These are phyloP conservation scores for Eucommia ulmoides DNA, from an alignment of 257 asterid species.

Conservation along the genomic window DNA sequence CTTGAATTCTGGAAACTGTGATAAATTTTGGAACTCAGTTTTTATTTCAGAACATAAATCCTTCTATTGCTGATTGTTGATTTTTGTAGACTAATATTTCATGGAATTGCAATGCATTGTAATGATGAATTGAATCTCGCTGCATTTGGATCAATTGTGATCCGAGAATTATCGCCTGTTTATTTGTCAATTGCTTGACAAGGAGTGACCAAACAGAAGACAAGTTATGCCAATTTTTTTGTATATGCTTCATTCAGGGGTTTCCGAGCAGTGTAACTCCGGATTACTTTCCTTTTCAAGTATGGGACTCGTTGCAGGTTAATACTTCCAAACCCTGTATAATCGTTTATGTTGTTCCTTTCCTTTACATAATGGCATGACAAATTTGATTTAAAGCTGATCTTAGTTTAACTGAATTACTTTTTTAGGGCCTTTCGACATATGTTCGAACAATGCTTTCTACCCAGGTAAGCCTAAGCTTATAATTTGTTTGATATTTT, in stretches of 20 bases:
- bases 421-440: slow-evolving; percentile 84
- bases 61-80: too few relatives aligned
- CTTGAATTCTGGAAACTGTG: too few relatives aligned
- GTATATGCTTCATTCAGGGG: slow-evolving; percentile 41
- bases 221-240: background rate
- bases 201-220: background rate
- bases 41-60: too few relatives aligned
- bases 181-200: background rate
- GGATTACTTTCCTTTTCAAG: slow-evolving; percentile 74
- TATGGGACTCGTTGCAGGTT: slow-evolving; percentile 97
- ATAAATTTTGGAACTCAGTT: too few relatives aligned
- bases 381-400: too few relatives aligned
- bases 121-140: background rate
- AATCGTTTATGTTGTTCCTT: too few relatives aligned
- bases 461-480: slow-evolving; percentile 65
- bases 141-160: background rate
- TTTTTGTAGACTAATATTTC: background rate
- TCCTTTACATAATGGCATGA: too few relatives aligned
- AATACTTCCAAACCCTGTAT: too few relatives aligned
- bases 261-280: slow-evolving; percentile 89
- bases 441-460: slow-evolving; percentile 91
- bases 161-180: background rate
- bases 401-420: background rate
- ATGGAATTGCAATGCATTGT: background rate
- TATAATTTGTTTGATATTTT: too few relatives aligned